phyloP scores from a whole-genome alignment of 768 basidiomycete genomes.

The Pulveroboletus sp. region DNA sequence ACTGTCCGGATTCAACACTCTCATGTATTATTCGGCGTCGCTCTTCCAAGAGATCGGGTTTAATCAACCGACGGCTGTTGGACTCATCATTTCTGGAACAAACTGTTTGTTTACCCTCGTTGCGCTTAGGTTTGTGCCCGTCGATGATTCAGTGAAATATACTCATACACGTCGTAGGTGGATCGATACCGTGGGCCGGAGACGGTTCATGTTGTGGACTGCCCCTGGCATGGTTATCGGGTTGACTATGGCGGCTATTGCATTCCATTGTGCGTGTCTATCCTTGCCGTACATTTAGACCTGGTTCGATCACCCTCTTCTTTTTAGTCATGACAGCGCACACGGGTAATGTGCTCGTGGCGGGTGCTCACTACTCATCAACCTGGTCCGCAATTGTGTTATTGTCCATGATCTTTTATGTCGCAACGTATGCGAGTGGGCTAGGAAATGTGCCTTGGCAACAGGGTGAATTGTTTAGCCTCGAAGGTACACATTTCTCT shows the following conservation, averaged over 20 bases:
- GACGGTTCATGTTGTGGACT: slow-evolving; percentile 69
- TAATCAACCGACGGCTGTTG: slow-evolving; percentile 78
- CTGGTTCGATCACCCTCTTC: background rate
- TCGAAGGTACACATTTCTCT: too few species aligned
- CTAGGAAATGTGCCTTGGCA: slow-evolving; percentile 86
- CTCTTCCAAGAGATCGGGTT: slow-evolving; percentile 81
- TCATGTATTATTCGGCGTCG: slow-evolving; percentile 74
- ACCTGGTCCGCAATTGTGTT: slow-evolving; percentile 68
- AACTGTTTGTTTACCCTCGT: slow-evolving; percentile 78
- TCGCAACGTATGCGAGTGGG: slow-evolving; percentile 77
- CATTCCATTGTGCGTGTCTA: slow-evolving; percentile 48
- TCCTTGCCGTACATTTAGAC: slow-evolving; percentile 33
- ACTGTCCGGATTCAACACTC: slow-evolving; percentile 80
- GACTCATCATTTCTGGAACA: too few species aligned
- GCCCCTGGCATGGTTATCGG: slow-evolving; percentile 73
- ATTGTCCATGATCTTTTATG: slow-evolving; percentile 78
- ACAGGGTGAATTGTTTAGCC: slow-evolving; percentile 81
- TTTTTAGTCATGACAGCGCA: slow-evolving; percentile 52
- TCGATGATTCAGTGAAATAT: too few species aligned
- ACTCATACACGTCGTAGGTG: too few species aligned
- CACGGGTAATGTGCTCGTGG: slow-evolving; percentile 59
- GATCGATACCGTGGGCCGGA: too few species aligned
- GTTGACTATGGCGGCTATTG: slow-evolving; percentile 58
- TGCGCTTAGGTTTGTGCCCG: slow-evolving; percentile 52
- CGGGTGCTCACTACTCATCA: slow-evolving; percentile 55